Evolutionary conservation across 2,329 filamentous ascomycete genomes (phyloP).

Genomic region (Cladophialophora exuberans): DNA sequence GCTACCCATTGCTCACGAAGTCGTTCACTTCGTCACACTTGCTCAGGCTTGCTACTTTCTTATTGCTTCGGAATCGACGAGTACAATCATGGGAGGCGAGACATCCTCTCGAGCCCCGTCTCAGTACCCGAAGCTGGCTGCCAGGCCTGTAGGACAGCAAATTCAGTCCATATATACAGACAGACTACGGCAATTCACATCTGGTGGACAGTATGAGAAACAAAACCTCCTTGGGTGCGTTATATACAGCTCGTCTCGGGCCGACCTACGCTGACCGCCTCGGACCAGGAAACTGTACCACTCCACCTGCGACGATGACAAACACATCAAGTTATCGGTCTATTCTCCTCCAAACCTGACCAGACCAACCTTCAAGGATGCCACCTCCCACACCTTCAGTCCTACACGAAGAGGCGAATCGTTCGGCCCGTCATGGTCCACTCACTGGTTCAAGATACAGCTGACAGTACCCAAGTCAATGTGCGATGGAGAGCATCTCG

Average conservation of each 20-base stretch:
- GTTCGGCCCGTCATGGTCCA: slow-evolving; percentile 95
- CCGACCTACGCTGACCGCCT: slow-evolving; percentile 6
- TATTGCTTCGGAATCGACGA: neutral
- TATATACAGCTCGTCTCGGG: neutral
- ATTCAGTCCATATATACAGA: slow-evolving; percentile 85
- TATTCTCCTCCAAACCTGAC: slow-evolving; percentile 80
- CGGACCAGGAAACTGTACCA: slow-evolving; percentile 70
- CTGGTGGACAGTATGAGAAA: slow-evolving; percentile 77
- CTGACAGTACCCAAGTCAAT: slow-evolving; percentile 77
- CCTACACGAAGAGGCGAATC: slow-evolving; percentile 73
- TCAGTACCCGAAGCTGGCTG: slow-evolving; percentile 55
- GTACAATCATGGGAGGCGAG: slow-evolving; percentile 43
- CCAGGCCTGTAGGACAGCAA: slow-evolving; percentile 69
- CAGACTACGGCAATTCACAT: slow-evolving; percentile 79
- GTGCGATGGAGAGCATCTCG: slow-evolving; percentile 76
- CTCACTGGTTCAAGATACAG: slow-evolving; percentile 91
- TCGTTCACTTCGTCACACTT: too few species aligned
- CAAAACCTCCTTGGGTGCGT: slow-evolving; percentile 73
- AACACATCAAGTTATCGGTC: slow-evolving; percentile 81
- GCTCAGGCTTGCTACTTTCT: neutral
- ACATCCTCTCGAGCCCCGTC: slow-evolving; percentile 39
- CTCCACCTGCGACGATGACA: slow-evolving; percentile 66
- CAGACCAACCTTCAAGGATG: slow-evolving; percentile 85
- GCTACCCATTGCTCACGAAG: neutral
- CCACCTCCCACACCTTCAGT: slow-evolving; percentile 73